Conservation (phyloP, 352 stramenopile genomes). For the Phytophthora cactorum region DNA sequence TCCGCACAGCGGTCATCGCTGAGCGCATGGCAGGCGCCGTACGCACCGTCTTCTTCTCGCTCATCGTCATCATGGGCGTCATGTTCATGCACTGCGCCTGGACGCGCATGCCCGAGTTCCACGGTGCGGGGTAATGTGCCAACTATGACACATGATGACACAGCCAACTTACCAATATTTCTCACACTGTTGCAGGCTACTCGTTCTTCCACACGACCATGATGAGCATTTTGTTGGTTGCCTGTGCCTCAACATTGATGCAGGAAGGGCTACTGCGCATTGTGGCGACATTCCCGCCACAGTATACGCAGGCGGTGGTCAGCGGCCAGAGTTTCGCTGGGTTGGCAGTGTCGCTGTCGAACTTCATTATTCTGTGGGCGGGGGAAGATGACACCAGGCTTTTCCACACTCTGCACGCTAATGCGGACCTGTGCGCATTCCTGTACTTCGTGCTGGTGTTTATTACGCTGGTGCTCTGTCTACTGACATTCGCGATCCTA, state of each 20-base stretch:
- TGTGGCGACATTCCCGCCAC: conserved; percentile 72
- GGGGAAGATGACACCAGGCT: conserved; percentile 35
- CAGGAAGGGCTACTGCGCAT: conserved; percentile 84
- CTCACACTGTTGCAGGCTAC: conserved; percentile 22
- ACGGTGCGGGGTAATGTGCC: conserved; percentile 35
- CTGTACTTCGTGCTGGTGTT: conserved; percentile 85
- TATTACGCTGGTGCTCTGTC: conserved; percentile 61
- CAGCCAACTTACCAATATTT: neutral
- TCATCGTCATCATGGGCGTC: conserved; percentile 71
- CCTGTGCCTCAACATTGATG: conserved; percentile 74
- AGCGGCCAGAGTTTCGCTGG: conserved; percentile 80
- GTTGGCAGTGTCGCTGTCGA: conserved; percentile 73
- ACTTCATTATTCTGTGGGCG: conserved; percentile 69
- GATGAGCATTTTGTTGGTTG: conserved; percentile 73
- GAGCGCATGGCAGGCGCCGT: conserved; percentile 68
- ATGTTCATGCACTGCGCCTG: conserved; percentile 77
- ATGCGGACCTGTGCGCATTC: conserved; percentile 72
- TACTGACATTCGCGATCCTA: conserved; percentile 60
- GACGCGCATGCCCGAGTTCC: conserved; percentile 77
- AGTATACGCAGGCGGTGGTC: conserved; percentile 81
- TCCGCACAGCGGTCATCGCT: conserved; percentile 66
- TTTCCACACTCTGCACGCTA: conserved; percentile 34
- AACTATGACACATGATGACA: conserved; percentile 20
- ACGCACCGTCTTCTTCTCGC: conserved; percentile 66
- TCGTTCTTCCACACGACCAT: conserved; percentile 84